Conservation (phyloP, 352 stramenopile genomes). For the Phytophthora pseudosyringae region DNA sequence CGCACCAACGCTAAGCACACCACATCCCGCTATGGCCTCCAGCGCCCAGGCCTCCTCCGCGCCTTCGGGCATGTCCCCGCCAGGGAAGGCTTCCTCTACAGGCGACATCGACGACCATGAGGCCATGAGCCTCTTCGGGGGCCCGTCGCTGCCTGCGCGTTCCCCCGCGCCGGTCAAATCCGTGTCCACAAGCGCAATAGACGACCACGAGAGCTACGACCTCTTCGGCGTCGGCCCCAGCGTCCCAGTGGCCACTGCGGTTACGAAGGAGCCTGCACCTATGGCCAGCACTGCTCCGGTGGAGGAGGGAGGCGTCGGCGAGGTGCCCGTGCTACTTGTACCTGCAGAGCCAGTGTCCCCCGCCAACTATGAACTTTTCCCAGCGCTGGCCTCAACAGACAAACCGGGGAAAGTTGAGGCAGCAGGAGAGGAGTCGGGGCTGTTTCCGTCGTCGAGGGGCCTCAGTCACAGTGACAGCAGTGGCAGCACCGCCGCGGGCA, state of each 20-base stretch:
- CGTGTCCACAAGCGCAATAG: conserved; percentile 23
- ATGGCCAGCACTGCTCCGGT: conserved; percentile 38
- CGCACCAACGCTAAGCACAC: too few species aligned
- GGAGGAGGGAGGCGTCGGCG: conserved; percentile 35
- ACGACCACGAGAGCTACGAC: conserved; percentile 42
- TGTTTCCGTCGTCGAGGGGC: conserved; percentile 35
- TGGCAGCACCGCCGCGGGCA: conserved; percentile 19
- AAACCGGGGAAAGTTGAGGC: conserved; percentile 14
- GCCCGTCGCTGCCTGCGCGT: conserved; percentile 2
- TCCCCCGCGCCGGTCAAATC: conserved; percentile 29
- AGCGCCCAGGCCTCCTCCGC: background rate
- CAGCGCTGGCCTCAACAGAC: conserved; percentile 27
- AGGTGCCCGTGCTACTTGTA: conserved; percentile 27
- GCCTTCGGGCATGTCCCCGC: conserved; percentile 15
- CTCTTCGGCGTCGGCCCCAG: conserved; percentile 33
- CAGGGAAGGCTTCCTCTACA: conserved; percentile 25
- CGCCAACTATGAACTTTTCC: conserved; percentile 52
- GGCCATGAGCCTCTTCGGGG: conserved; percentile 30
- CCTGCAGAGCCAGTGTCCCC: conserved; percentile 28
- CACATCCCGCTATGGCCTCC: conserved; percentile 13
- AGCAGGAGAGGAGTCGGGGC: conserved; percentile 27
- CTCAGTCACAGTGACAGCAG: conserved; percentile 26
- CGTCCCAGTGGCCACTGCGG: conserved; percentile 16
- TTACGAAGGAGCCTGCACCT: conserved; percentile 20
- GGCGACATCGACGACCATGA: conserved; percentile 31